A percentile compares a stretch with the other conserved stretches of the same genome.
phyloP scores from a whole-genome alignment of 202 grass and related monocot genomes.

The Schoenoplectus tabernaemontani region DNA sequence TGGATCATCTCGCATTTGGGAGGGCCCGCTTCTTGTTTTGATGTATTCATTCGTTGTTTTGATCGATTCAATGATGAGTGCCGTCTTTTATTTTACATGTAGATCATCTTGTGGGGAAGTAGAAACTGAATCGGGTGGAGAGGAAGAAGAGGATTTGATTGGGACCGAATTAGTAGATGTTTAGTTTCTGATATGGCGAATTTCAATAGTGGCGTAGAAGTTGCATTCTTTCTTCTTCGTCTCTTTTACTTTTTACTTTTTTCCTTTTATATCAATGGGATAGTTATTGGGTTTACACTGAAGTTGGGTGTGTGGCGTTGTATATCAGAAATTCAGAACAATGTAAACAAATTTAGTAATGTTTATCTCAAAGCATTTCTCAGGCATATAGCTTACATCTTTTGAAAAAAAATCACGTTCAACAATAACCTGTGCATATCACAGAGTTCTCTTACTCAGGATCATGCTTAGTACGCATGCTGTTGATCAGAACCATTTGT shows the following conservation, averaged over 20 bases:
- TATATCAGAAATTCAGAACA: slow-evolving; percentile 14
- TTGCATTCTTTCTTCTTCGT: neutral
- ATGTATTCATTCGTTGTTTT: slow-evolving; percentile 90
- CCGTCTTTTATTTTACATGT: slow-evolving; percentile 94
- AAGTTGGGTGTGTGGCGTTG: neutral
- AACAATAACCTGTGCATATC: neutral
- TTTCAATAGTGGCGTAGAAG: slow-evolving; percentile 6
- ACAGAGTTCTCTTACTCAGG: neutral
- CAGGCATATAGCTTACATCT: neutral
- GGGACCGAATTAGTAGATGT: slow-evolving; percentile 18
- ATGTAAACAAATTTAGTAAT: slow-evolving; percentile 17
- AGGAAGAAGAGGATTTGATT: slow-evolving; percentile 39
- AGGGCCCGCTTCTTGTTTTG: slow-evolving; percentile 77
- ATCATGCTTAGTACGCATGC: neutral
- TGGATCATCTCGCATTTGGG: slow-evolving; percentile 79
- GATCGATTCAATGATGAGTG: slow-evolving; percentile 82
- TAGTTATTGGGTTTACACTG: neutral
- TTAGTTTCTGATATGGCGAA: slow-evolving; percentile 32
- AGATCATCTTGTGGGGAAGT: slow-evolving; percentile 48
- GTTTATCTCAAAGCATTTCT: slow-evolving; percentile 4
- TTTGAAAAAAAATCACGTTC: neutral
- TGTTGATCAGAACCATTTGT: neutral
- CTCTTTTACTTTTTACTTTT: neutral
- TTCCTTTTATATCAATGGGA: slow-evolving; percentile 1
- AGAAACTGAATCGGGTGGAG: slow-evolving; percentile 25